Percentiles rank a stretch among this genome's conserved stretches.
Conservation (phyloP, 306 rosid species). For the Vachellia pachyceras region DNA sequence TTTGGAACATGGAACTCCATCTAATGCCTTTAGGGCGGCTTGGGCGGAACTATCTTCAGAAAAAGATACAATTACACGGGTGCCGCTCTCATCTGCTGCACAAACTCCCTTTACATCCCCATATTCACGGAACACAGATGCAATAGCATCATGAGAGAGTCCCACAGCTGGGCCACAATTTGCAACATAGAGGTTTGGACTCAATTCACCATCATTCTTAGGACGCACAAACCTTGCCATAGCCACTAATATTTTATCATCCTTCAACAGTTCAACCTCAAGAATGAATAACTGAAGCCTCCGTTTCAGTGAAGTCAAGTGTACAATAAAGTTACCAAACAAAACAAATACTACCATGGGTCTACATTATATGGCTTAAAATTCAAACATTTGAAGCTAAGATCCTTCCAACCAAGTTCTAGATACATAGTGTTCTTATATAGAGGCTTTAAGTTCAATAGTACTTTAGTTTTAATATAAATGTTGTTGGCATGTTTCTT, state of each 20-base stretch:
- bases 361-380: background rate
- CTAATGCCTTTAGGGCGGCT: conserved; percentile 62
- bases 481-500: background rate
- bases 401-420: background rate
- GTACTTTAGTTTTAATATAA: background rate
- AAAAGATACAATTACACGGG: conserved; percentile 76
- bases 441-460: background rate
- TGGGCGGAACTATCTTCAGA: conserved; percentile 55
- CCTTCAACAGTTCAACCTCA: conserved; percentile 7
- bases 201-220: conserved; percentile 45
- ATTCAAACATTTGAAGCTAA: conserved; percentile 1
- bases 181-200: conserved; percentile 79
- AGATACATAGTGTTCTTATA: background rate
- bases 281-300: conserved; percentile 12
- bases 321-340: background rate
- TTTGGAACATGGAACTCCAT: conserved; percentile 66
- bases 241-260: conserved; percentile 41
- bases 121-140: conserved; percentile 60
- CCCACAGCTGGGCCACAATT: conserved; percentile 89
- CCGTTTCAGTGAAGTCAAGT: background rate
- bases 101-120: conserved; percentile 71
- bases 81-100: conserved; percentile 84
- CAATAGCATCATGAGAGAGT: conserved; percentile 53
- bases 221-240: conserved; percentile 73
- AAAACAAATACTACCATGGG: background rate